phyloP scores from a whole-genome alignment of 345 rosid genomes.

The Populus pruinosa region DNA sequence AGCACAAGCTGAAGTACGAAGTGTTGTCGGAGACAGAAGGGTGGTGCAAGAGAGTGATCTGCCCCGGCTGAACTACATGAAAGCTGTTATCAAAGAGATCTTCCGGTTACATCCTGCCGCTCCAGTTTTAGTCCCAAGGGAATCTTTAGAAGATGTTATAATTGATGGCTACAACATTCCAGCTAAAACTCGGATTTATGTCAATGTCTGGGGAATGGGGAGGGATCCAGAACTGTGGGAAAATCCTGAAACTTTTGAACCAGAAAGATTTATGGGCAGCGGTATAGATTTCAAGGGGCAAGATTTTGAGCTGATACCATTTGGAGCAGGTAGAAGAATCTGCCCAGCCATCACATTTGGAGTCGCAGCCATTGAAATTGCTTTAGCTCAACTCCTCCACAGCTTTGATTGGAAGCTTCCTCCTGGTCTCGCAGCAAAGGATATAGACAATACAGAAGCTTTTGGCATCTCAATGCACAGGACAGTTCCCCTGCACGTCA shows the following conservation, averaged over 20 bases:
- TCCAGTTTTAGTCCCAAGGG: conserved; percentile 17
- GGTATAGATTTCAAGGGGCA: conserved; percentile 17
- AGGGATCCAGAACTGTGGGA: conserved; percentile 14
- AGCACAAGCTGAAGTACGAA: conserved; percentile 23
- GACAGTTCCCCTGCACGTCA: conserved; percentile 14
- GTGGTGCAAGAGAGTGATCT: conserved; percentile 16
- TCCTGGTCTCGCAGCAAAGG: conserved; percentile 13
- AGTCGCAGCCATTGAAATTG: conserved; percentile 3
- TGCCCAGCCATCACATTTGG: conserved; percentile 16
- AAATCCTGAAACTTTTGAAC: conserved; percentile 14
- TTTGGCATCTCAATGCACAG: conserved; percentile 27
- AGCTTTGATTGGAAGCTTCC: conserved; percentile 25
- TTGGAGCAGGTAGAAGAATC: conserved; percentile 26
- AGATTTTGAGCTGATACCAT: conserved; percentile 16
- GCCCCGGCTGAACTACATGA: conserved; percentile 16
- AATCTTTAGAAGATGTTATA: conserved; percentile 17
- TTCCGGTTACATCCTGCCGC: conserved; percentile 18
- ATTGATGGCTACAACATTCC: conserved; percentile 21
- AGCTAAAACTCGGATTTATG: conserved; percentile 14
- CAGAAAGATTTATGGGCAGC: conserved; percentile 15
- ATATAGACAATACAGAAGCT: conserved; percentile 25
- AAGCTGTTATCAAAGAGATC: conserved; percentile 18
- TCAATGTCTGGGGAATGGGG: conserved; percentile 15
- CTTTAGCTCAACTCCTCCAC: conserved; percentile 21
- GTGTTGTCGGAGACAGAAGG: conserved; percentile 4